phyloP scores from a whole-genome alignment of 164 flowering plant genomes.

The Cinnamomum chago region DNA sequence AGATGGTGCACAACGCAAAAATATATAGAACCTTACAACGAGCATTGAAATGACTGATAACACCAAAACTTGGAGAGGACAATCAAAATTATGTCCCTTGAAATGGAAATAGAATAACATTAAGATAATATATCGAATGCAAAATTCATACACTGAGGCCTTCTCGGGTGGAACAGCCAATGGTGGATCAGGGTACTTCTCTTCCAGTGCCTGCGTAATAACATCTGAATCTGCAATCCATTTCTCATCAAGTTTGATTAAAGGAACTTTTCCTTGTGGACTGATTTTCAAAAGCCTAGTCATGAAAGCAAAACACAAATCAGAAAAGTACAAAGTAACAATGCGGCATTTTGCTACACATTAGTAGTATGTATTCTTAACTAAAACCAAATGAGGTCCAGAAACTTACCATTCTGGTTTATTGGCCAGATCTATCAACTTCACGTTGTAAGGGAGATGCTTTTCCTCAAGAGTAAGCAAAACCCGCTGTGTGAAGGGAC shows the following conservation, averaged over 20 bases:
- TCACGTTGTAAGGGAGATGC: slow-evolving; percentile 77
- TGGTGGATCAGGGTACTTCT: slow-evolving; percentile 79
- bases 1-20: too few species aligned
- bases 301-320: slow-evolving; percentile 5
- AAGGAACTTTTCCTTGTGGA: slow-evolving; percentile 92
- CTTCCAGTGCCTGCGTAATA: slow-evolving; percentile 69
- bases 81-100: background rate
- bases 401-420: slow-evolving; percentile 86
- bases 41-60: background rate
- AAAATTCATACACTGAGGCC: slow-evolving; percentile 64
- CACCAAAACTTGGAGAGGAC: background rate
- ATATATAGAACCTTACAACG: too few species aligned
- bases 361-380: background rate
- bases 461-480: slow-evolving; percentile 90
- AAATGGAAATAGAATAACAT: background rate
- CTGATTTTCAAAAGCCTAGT: slow-evolving; percentile 71
- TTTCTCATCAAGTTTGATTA: slow-evolving; percentile 73
- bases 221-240: slow-evolving; percentile 97
- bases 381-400: background rate
- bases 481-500: slow-evolving; percentile 90
- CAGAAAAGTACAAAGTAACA: background rate
- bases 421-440: slow-evolving; percentile 70
- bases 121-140: background rate
- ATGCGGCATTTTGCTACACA: background rate
- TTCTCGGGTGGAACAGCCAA: slow-evolving; percentile 79